Base-by-base conservation (phyloP, 176 grass and related monocot genomes). In the Alopecurus myosuroides region DNA sequence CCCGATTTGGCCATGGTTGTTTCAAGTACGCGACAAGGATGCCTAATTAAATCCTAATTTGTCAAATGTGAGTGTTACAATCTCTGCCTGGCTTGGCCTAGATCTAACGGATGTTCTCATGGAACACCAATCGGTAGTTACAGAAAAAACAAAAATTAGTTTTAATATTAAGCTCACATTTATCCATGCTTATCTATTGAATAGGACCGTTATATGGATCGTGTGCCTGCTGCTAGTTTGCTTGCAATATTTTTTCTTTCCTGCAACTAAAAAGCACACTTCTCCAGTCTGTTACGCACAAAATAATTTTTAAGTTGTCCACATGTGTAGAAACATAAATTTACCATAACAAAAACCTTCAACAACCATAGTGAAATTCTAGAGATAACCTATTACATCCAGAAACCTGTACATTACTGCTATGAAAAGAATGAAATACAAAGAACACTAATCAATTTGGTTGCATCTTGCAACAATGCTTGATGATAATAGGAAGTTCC, bases 401-500 rank as follows among this genome's bases (percentile, higher is more conserved):
- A 29, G 55, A 42, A 13, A 19, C 51, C 41, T 44, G 63, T 60
- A 42, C 42, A 13, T 48, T 29, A n/a, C 12, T 7, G 14, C 37
- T 46, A 68, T 75, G 7, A 20, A 55, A 56, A 65, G 19, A 65
- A 35, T 18, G 42, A 71, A 72, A 26, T 77, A 64, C 13, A 73
- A n/a, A n/a, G n/a, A n/a, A n/a, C 4, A 6, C n/a, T 71, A 57
- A 82, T 3, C 18, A 63, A 82, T 84, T 80, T 77, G 76, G n/a
- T n/a, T n/a, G n/a, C n/a, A n/a, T n/a, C n/a, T n/a, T n/a, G n/a
- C n/a, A n/a, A n/a, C n/a, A n/a, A 86, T 94, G 61, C 81, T 90
- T 6, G 90, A 90, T 63, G 94, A 97, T 45, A 97, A 74, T 53
- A 91, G 94, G 17, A 97, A 97, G 62, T 97, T 97, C n/a, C n/a